Evolutionary conservation across 306 rosid genomes (phyloP), one percentile per base, ranked within the genome.

Genomic region (Amphicarpaea edgeworthii): DNA sequence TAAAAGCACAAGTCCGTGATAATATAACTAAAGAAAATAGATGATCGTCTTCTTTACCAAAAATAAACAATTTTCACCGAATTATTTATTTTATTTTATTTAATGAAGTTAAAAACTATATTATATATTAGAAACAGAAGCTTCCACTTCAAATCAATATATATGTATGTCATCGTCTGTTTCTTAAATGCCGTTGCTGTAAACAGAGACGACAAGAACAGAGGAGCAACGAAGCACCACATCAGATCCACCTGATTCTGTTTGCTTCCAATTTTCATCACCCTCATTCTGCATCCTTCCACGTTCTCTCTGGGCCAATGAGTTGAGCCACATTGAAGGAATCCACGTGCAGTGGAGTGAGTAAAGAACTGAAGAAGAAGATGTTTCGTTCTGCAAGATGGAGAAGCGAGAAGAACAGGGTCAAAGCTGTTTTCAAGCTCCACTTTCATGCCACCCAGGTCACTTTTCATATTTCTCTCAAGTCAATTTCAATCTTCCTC

Each of bases 301-400:
- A 45, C 70, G 34, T 70, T 30, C 64, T 47, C 17, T 70, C 63
- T 21, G 14, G 5, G 12, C 51, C 23, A 40, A 50, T 70, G 84
- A 59, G 65, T 76, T 80, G 24, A 79, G 53, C 62, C 75, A 67
- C 75, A 85, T 84, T 86, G 87, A 46, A 67, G 8, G 6, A 26
- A 57, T 78, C 73, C 65, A 58, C 65, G 41, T 59, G 40, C 40
- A 26, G 75, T 75, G 81, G 38, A 50, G 67, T 59, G 63, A 72
- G 50, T 46, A 23, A 60, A 32, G 10, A 24, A 24, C 28, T 24
- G 28, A 64, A 66, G 15, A 95, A 3, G 6, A 58, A 66, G 15
- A 95, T 95, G 99, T 92, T 95, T 83, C 96, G 88, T 87, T 76
- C 97, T 72, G 83, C 92, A 61, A 88, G 90, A 86, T 90, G 99